Evolutionary conservation across 169 alveolate genomes (phyloP).

Genomic region (Plasmodium malariae): DNA sequence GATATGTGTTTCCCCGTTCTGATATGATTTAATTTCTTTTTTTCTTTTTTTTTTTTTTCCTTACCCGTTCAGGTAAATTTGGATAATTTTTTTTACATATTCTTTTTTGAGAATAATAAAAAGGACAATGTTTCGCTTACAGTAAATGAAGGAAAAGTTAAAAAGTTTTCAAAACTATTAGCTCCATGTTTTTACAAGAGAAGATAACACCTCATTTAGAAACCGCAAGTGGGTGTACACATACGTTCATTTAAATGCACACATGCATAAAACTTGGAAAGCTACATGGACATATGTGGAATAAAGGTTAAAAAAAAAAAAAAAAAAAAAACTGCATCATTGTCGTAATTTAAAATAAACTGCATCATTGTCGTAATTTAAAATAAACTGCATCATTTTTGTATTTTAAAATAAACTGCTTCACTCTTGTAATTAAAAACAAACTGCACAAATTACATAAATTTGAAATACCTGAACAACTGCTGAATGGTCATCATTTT

Average conservation of each 20-base stretch:
- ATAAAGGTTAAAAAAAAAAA: not conserved
- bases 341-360: no score
- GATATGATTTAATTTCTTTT: no score
- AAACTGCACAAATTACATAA: not conserved
- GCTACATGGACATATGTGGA: not conserved
- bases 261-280: not conserved
- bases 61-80: slow-evolving; percentile 29
- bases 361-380: not conserved
- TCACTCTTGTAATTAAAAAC: no score
- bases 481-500: slow-evolving; percentile 63
- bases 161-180: slow-evolving; percentile 32
- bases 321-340: no score
- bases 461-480: slow-evolving; percentile 23
- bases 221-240: not conserved
- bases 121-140: not conserved
- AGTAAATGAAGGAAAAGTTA: slow-evolving; percentile 26
- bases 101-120: slow-evolving; percentile 60
- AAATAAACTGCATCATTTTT: no score
- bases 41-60: slow-evolving; percentile 3
- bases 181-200: slow-evolving; percentile 67
- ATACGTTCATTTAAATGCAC: not conserved
- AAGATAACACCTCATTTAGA: slow-evolving; percentile 5
- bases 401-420: no score
- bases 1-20: no score
- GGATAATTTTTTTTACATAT: slow-evolving; percentile 49